Evolutionary conservation across 2,329 filamentous ascomycete species (phyloP), one percentile per base, ranked within the genome.

Genomic region (Penicillium decumbens): DNA sequence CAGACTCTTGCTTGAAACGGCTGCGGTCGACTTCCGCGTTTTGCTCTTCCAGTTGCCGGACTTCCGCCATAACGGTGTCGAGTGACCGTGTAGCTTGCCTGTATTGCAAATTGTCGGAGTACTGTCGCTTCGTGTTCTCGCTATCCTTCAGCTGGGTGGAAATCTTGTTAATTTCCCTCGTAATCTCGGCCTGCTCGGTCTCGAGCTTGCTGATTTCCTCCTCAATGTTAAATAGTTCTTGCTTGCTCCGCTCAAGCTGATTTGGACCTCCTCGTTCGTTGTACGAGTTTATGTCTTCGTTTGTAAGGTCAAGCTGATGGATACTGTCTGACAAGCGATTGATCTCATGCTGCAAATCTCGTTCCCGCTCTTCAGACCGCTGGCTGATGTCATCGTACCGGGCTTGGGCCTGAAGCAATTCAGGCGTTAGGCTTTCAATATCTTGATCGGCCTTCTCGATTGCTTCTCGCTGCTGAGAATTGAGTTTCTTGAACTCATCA

Each of bases 81-180:
- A 96, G 77, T 32, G 84, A 79, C 47, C 83, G 80, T 48, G 83
- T 77, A 53, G 88, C 85, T 65, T 86, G 85, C 50, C 93, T 87
- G 67, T 90, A 95, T 54, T 84, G 84, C 44, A 97, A 75, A 62
- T 98, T 98, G 66, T 97, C 90, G 20, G 78, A 78, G 59, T 98
- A 95, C 56, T 88, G 90, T 61, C 88, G 86, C 72, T 90, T 92
- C 48, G 85, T 91, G 50, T 85, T 83, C 56, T 91, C 87, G 49
- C 88, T 87, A 62, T 90, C 89, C 60, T 84, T 82, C 44, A 91
- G 80, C 45, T 89, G 85, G 42, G 87, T 81, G 56, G 87, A 86
- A 43, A 95, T 79, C 59, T 84, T 84, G 69, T 95, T 93, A 53
- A 88, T 83, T 47, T 86, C 80, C 23, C 80, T 76, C 2, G 84